These are phyloP conservation scores for Calonectria pseudoreteaudii DNA, from an alignment of 2,329 filamentous ascomycete genomes.

Conservation along the genomic window DNA sequence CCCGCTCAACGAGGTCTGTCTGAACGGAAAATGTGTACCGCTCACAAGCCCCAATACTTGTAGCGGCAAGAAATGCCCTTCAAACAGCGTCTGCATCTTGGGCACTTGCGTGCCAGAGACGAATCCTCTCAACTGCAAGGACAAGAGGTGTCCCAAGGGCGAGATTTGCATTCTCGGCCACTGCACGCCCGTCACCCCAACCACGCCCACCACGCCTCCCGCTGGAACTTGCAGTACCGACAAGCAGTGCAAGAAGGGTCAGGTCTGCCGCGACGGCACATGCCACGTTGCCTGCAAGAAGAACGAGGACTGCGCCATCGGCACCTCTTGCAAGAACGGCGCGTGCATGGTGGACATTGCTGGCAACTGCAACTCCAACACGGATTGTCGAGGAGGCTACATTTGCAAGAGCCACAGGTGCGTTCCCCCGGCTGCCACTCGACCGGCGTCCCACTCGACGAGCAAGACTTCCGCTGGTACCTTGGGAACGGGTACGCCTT, in stretches of 20 bases:
- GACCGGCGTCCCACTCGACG: neutral
- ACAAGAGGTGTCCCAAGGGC: neutral
- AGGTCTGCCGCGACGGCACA: neutral
- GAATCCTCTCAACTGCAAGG: constrained; percentile 22
- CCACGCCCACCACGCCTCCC: neutral
- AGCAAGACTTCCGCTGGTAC: neutral
- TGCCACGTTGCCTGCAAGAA: neutral
- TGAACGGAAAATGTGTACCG: constrained; percentile 21
- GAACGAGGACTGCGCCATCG: neutral
- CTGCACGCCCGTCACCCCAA: constrained; percentile 19
- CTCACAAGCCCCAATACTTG: constrained; percentile 20
- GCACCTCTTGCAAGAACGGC: neutral
- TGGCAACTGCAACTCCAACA: neutral
- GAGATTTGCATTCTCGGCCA: constrained; percentile 31
- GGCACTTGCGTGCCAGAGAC: constrained; percentile 23
- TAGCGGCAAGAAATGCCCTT: constrained; percentile 15
- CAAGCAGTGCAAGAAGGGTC: neutral
- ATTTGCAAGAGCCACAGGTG: neutral
- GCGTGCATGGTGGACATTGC: neutral
- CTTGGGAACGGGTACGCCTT: neutral
- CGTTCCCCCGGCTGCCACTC: neutral
- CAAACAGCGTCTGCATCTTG: constrained; percentile 29
- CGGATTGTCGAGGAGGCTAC: neutral
- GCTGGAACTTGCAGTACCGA: neutral
- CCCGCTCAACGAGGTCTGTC: constrained; percentile 18